A percentile compares a stretch with the other conserved stretches of the same genome.
Evolutionary conservation across 495 filamentous ascomycete species (phyloP).

Genomic region (Lindgomyces ingoldianus): DNA sequence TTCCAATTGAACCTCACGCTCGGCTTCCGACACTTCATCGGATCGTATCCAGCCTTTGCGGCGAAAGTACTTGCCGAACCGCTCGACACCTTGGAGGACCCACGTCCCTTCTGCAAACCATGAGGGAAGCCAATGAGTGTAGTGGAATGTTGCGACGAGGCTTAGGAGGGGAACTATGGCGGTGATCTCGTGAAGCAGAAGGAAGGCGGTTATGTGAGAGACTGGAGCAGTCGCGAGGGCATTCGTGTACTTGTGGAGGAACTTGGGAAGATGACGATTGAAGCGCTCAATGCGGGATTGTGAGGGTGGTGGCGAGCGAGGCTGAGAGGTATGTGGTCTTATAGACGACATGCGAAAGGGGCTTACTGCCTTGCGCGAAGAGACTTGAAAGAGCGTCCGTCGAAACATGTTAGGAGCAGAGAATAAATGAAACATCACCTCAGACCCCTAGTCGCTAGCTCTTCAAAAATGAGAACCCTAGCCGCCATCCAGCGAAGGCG

Average conservation of each 20-base stretch:
- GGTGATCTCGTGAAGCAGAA: conserved; percentile 89
- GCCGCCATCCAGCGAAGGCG: no score
- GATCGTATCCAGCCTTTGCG: conserved; percentile 60
- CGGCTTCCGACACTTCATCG: conserved; percentile 44
- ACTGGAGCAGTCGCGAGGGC: conserved; percentile 73
- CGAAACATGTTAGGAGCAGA: conserved; percentile 8
- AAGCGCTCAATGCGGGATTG: conserved; percentile 55
- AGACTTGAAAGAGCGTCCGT: conserved; percentile 1
- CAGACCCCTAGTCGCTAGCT: neutral
- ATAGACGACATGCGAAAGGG: conserved; percentile 1
- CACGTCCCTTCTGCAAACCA: conserved; percentile 54
- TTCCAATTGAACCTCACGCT: conserved; percentile 40
- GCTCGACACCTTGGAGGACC: conserved; percentile 57
- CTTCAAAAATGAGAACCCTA: neutral
- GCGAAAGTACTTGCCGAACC: conserved; percentile 60
- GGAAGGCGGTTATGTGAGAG: conserved; percentile 80
- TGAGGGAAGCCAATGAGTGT: conserved; percentile 63
- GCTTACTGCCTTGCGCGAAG: conserved; percentile 4
- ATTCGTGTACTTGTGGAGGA: conserved; percentile 65
- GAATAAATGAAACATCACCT: neutral
- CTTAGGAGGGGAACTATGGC: conserved; percentile 78
- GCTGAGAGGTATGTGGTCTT: conserved; percentile 12
- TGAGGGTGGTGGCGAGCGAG: conserved; percentile 6
- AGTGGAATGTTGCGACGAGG: conserved; percentile 75
- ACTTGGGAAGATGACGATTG: conserved; percentile 49